Base-by-base conservation (phyloP, 2,329 filamentous ascomycete genomes). In the Hymenoscyphus albidus region DNA sequence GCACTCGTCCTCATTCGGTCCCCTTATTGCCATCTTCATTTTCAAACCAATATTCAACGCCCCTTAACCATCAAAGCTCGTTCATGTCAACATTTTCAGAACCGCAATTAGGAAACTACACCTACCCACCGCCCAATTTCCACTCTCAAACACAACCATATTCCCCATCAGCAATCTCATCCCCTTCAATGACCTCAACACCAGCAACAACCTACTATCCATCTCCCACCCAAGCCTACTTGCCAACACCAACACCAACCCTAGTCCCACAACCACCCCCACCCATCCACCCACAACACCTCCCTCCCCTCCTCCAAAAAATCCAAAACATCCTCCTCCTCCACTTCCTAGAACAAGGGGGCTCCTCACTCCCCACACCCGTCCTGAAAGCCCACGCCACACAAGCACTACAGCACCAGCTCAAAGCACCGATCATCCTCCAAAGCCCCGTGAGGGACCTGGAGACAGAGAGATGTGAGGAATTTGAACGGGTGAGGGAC, bases 291-390 rank as follows among this genome's bases (percentile, higher is more conserved):
- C 59, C 59, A 18, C 59, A 51, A 31, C 31, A 31, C 6, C 59
- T 39, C n/a, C 1, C 42, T 3, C 42, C 42, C 2, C 32, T 62
- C 54, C 55, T 62, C 7, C 38, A 62, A 32, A n/a, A 44, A 13
- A 62, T 62, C 27, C 54, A 55, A 39, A 59, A 58, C 55, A 14
- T 31, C 14, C 56, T 62, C 2, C 54, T 62, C 54, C 55, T 59
- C 22, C 56, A 62, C 27, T 58, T 62, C 55, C 61, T 62, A 27
- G 61, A 62, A 39, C 40, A 55, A 3, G 31, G 31, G 2, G 61
- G 61, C 5, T 22, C 27, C 55, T 13, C 6, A n/a, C 27, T 51
- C 13, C n/a, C 61, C 12, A 14, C 18, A 6, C 14, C 18, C 14
- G n/a, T 48, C 38, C 55, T 44, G 1, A 44, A 22, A 18, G 16